Base-by-base conservation (phyloP, 306 rosid genomes). In the Adenanthera pavonina region DNA sequence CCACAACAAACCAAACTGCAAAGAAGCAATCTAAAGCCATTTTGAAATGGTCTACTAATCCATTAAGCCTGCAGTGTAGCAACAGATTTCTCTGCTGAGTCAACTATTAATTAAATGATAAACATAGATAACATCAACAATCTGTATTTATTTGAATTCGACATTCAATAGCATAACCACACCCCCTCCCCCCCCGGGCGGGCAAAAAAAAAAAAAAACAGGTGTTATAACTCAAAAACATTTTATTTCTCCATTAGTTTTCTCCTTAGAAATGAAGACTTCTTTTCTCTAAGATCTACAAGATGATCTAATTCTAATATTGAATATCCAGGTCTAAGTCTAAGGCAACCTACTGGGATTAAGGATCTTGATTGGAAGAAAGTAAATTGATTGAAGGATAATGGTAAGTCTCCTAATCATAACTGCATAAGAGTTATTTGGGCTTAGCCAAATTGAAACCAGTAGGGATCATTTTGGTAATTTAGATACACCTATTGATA, bases 1-100 rank as follows among this genome's bases (percentile, higher is more conserved):
- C 92, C 78, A 89, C 90, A 74, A 89, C 92, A 86, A 89, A 89
- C 92, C 92, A 89, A 38, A 86, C 88, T 2, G 92, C 92, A 51
- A 89, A 89, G 78, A 89, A 89, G 85, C 92, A 89, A 79, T 89
- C 90, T 81, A 89, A 86, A 19, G 84, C 87, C 90, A 89, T 86
- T 76, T 89, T 89, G 87, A 86, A 86, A 84, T 89, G 92, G 80
- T 89, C 90, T 72, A 86, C 88, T 51, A 82, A 65, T 75, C 87
- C 80, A 81, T 79, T 83, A 41, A 82, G 66, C 76, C 91, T 84
- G 90, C 49, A 78, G 75, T 68, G 53, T 57, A 80, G 75, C 52
- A 72, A 85, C 44, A 36, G 75, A 30, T 57, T 78, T 67, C 67
- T 40, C 54, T 46, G 38, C 73, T 84, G 49, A 70, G 48, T 61